phyloP scores from a whole-genome alignment of 2,329 filamentous ascomycete species.

The Cordyceps militaris region DNA sequence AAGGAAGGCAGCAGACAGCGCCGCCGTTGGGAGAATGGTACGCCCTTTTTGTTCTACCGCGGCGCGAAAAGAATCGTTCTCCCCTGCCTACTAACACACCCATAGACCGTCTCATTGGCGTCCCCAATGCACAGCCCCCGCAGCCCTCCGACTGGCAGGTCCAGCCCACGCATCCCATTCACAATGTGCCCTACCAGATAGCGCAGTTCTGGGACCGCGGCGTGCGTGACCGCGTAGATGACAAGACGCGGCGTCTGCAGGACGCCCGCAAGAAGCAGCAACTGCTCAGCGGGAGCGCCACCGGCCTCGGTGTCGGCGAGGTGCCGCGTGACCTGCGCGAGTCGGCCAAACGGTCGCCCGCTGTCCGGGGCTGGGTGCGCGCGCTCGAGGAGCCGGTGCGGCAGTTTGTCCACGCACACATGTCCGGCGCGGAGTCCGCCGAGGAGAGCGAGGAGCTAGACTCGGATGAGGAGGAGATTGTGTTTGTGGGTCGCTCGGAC shows the following conservation, averaged over 20 bases:
- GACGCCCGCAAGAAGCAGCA: conserved; percentile 40
- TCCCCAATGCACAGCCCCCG: conserved; percentile 80
- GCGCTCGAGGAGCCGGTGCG: conserved; percentile 81
- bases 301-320: conserved; percentile 40
- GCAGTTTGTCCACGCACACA: conserved; percentile 54
- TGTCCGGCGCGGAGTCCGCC: conserved; percentile 22
- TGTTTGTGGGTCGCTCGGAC: conserved; percentile 72
- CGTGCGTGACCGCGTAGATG: conserved; percentile 43
- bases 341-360: conserved; percentile 72
- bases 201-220: conserved; percentile 73
- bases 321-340: conserved; percentile 76
- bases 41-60: neutral
- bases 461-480: conserved; percentile 72
- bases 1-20: conserved; percentile 84
- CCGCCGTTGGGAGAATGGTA: conserved; percentile 93
- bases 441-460: conserved; percentile 11
- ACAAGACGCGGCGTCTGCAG: conserved; percentile 34
- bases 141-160: conserved; percentile 76
- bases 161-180: conserved; percentile 71
- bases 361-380: conserved; percentile 72
- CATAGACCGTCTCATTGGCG: conserved; percentile 74
- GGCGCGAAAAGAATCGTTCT: too few relatives aligned
- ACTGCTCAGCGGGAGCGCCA: conserved; percentile 34
- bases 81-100: neutral
- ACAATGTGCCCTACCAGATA: conserved; percentile 77